phyloP scores from a whole-genome alignment of 257 asterid species.

The Agastache rugosa region DNA sequence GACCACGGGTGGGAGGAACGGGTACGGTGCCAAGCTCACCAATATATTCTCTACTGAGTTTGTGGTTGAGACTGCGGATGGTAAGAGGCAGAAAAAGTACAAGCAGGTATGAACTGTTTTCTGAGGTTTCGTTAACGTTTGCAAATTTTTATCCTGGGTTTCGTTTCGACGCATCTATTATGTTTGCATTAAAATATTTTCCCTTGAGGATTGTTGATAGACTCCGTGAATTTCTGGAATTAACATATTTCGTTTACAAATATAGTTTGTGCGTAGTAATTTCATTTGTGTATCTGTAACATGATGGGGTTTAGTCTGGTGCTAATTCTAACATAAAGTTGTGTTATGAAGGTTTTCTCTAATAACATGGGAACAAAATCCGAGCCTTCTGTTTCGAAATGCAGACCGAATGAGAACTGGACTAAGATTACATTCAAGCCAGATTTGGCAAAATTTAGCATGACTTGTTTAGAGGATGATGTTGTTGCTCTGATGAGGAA shows the following conservation, averaged over 20 bases:
- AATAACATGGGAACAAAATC: conserved; percentile 88
- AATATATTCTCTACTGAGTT: conserved; percentile 92
- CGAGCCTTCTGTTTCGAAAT: conserved; percentile 73
- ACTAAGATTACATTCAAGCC: conserved; percentile 93
- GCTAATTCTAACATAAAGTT: conserved; percentile 2
- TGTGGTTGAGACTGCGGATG: conserved; percentile 93
- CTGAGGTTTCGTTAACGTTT: neutral
- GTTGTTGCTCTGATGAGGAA: conserved; percentile 94
- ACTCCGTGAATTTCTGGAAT: neutral
- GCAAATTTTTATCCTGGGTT: neutral
- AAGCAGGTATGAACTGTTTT: conserved; percentile 68
- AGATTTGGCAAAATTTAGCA: conserved; percentile 83
- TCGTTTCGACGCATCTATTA: neutral
- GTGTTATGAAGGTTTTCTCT: conserved; percentile 68
- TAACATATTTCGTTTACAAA: neutral
- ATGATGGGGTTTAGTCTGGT: neutral
- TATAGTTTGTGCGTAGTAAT: neutral
- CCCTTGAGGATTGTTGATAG: neutral
- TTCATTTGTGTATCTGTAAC: neutral
- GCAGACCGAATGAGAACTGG: conserved; percentile 88
- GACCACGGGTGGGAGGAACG: conserved; percentile 97
- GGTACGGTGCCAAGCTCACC: conserved; percentile 94
- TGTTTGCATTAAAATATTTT: neutral
- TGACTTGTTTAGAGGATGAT: conserved; percentile 88
- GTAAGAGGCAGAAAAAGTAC: conserved; percentile 77